Base-by-base conservation (phyloP, 441 rosid species). In the Sinapis alba region DNA sequence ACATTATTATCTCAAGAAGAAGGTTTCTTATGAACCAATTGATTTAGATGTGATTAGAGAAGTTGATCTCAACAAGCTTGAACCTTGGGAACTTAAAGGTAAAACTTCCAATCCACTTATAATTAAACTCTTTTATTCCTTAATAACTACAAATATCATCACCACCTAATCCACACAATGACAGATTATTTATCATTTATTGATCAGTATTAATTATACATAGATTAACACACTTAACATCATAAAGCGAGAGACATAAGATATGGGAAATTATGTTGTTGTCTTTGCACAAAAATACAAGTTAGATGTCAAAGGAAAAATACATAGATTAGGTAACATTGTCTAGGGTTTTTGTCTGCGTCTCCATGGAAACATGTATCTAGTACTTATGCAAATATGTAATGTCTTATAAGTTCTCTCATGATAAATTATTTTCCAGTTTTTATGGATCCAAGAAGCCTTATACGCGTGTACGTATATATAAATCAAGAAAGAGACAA, bases 31-130 rank as follows among this genome's bases (percentile, higher is more conserved):
- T 54, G 91, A 89, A 71, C 84, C 87, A 28, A 86, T 84, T 54
- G 90, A 89, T 63, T 85, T 89, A 1, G 88, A 87, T 62, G 94
- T 89, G 23, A 89, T 89, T 45, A 84, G 90, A 66, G 94, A 89
- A 75, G 84, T 89, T 61, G 94, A 89, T 81, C 91, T 89, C 74
- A 86, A 87, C 83, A 89, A 83, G 71, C 89, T 89, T 50, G 91
- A 89, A 84, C 94, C 94, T 15, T 89, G 91, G 94, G 94, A 89
- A 65, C 90, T 89, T 62, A 87, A 81, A 86, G 91, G 93, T 88
- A 57, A 30, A 9, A 6, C 45, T 56, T 13, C 62, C 59, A 63
- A 62, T 59, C 23, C 24, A 18, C 72, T 36, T 65, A 36, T 76
- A 76, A 8, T 68, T 68, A 68, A 12, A 26, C 45, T 36, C 26